Evolutionary conservation across 208 protist genomes (phyloP).

Genomic region (Crithidia brevicula): DNA sequence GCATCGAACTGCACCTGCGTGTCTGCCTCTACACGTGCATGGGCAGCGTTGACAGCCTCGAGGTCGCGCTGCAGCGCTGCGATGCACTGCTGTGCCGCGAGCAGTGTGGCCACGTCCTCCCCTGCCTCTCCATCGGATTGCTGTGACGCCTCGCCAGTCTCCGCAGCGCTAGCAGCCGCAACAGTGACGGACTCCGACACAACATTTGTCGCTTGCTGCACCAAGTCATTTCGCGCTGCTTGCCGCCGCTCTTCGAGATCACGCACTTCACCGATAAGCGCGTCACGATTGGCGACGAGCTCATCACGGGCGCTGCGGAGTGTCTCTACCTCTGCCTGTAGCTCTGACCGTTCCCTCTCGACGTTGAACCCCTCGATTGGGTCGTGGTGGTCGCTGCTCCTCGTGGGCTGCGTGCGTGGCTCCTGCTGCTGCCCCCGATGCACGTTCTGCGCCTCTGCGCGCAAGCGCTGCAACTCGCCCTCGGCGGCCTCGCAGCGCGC

Average conservation of each 20-base stretch:
- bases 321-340: conserved; percentile 11
- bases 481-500: conserved; percentile 13
- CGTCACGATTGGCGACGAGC: conserved; percentile 9
- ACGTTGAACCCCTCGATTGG: background rate
- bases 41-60: background rate
- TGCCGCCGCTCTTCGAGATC: background rate
- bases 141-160: too few relatives aligned
- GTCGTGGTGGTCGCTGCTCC: background rate
- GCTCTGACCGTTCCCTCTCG: background rate
- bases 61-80: conserved; percentile 20
- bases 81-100: conserved; percentile 15
- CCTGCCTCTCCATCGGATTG: background rate
- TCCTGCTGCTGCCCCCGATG: background rate
- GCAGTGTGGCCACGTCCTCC: conserved; percentile 1
- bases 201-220: too few relatives aligned
- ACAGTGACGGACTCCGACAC: background rate
- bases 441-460: background rate
- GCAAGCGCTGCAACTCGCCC: conserved; percentile 1
- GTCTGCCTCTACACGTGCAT: background rate
- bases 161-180: background rate
- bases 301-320: conserved; percentile 13
- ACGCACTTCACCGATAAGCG: conserved; percentile 14
- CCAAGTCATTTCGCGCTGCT: too few relatives aligned
- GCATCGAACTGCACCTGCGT: background rate
- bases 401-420: too few relatives aligned